Conservation (phyloP, 345 rosid species). For the Ceriops decandra region DNA sequence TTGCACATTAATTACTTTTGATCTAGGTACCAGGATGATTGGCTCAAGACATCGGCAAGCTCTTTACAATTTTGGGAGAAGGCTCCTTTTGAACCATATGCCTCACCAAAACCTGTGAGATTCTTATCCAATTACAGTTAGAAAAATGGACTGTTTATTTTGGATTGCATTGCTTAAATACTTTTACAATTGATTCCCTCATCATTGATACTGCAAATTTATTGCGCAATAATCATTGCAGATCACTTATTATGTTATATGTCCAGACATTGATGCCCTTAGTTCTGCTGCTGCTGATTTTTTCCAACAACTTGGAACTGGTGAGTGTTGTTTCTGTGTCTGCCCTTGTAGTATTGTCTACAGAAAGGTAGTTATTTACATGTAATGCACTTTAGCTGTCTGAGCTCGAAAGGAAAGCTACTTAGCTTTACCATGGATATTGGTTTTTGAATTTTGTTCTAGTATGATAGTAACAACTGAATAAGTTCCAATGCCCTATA, state of each 20-base stretch:
- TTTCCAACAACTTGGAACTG: constrained; percentile 94
- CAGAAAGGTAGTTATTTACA: neutral
- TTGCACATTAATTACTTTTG: constrained; percentile 9
- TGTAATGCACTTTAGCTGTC: neutral
- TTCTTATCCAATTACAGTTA: constrained; percentile 6
- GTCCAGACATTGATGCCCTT: constrained; percentile 96
- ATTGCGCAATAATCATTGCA: constrained; percentile 40
- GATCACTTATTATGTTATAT: constrained; percentile 75
- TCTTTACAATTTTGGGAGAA: constrained; percentile 93
- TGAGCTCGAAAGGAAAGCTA: neutral
- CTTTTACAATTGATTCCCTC: constrained; percentile 7
- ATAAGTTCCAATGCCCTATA: neutral
- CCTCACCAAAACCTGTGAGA: constrained; percentile 75
- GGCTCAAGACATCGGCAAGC: constrained; percentile 86
- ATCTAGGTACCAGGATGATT: constrained; percentile 94
- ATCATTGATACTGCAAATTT: constrained; percentile 12
- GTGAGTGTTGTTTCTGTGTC: constrained; percentile 38
- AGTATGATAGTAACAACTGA: neutral
- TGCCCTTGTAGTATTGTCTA: neutral
- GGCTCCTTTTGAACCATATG: constrained; percentile 98
- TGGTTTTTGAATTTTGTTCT: neutral
- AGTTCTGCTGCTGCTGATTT: constrained; percentile 89
- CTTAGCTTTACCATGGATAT: neutral
- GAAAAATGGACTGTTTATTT: neutral
- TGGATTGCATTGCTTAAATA: neutral